Base-by-base conservation (phyloP, 2,329 filamentous ascomycete genomes). In the Graphiopsis chlorocephala region DNA sequence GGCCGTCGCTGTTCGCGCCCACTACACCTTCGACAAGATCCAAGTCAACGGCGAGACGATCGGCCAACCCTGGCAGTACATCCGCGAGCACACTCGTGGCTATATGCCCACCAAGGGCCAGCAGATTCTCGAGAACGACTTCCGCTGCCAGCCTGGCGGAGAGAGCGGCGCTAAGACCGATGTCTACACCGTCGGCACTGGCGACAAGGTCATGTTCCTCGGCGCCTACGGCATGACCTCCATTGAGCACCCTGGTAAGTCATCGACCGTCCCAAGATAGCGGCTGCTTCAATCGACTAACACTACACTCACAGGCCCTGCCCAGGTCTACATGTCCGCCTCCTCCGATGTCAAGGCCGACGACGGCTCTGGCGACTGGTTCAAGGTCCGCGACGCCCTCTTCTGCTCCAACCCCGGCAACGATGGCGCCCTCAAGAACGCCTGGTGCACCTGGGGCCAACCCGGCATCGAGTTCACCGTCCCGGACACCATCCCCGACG, bases 401-500 rank as follows among this genome's bases (percentile, higher is more conserved):
- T 64, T 65, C 45, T 64, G 64, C 45, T 26, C 25, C 20, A 28
- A 52, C 29, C 56, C 66, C 1, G 52, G 42, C 7, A 65, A 64
- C 38, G 56, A 56, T 28, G 48, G 56, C 17, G 63, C 62, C 29
- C 48, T 68, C n/a, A 66, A 59, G 28, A 23, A n/a, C 62, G 64
- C 66, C 23, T 62, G 55, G 66, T 65, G 28, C 63, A 67, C 62
- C 38, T 62, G 48, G 62, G 65, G 60, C 61, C 31, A 61, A 25
- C 63, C 56, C 57, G 62, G 62, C 53, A 64, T 65, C 62, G 57
- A 38, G 15, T 70, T 70, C 75, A 77, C 75, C 65, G 72, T 86
- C 65, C 84, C 84, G 45, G 71, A 76, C 28, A 82, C 80, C 74
- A 78, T 86, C 66, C 81, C 83, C 6, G 77, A 82, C 1, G 84